Conservation (phyloP, 2,329 filamentous ascomycete species). For the Simplicillium sp. region DNA sequence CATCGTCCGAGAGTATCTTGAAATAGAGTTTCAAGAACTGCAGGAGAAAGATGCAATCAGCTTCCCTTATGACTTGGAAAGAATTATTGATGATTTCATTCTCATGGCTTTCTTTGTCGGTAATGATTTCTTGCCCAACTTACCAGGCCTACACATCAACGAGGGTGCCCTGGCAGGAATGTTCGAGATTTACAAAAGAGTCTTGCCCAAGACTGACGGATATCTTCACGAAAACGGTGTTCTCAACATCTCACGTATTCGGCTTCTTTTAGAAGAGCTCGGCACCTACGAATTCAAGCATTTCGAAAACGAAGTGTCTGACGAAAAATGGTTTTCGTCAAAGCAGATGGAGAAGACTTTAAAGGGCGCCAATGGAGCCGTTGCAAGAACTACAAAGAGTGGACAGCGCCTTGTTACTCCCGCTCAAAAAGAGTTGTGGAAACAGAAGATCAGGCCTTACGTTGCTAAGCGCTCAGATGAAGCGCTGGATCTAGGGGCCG, state of each 20-base stretch:
- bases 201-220: conserved; percentile 77
- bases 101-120: conserved; percentile 99
- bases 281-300: conserved; percentile 84
- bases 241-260: conserved; percentile 77
- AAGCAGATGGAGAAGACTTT: conserved; percentile 65
- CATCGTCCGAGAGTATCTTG: conserved; percentile 93
- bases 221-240: conserved; percentile 95
- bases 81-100: conserved; percentile 97
- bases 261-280: conserved; percentile 70
- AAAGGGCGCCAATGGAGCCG: conserved; percentile 46
- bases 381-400: conserved; percentile 44
- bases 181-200: conserved; percentile 92
- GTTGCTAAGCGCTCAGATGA: conserved; percentile 57
- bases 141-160: conserved; percentile 95
- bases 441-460: conserved; percentile 69
- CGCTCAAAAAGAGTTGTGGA: conserved; percentile 73
- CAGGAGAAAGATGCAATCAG: conserved; percentile 61
- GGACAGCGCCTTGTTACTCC: conserved; percentile 64
- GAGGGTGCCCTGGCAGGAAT: conserved; percentile 93
- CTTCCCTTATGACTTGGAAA: conserved; percentile 87
- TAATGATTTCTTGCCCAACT: conserved; percentile 96
- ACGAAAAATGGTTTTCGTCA: conserved; percentile 84
- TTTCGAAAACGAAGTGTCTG: conserved; percentile 82
- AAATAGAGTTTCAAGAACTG: conserved; percentile 92
- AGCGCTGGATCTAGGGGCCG: conserved; percentile 63